Evolutionary conservation across 192 early-diverging fungal species (phyloP), one percentile per base, ranked within the genome.

Genomic region (Bifiguratus adelaidae): DNA sequence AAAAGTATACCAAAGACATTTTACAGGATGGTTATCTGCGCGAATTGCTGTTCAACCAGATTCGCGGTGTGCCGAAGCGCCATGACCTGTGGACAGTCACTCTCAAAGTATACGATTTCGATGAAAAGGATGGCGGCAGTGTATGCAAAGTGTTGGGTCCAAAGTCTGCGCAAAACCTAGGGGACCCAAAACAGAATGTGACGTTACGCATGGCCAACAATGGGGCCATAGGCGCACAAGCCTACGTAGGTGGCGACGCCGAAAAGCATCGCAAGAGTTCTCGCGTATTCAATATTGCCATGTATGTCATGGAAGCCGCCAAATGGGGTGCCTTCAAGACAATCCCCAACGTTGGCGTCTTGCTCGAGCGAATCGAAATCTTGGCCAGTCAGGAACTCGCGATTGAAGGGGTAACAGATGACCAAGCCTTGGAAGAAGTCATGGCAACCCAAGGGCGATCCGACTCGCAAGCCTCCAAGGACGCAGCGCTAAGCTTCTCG

Each of bases 221-320:
- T 41, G 26, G 35, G 7, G 49, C 49, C 9, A 38, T 50, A 26
- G 49, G 49, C 1, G 49, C 49, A 8, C 49, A 50, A 19, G 35
- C 35, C 34, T 50, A 50, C n/a, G 49, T 50, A 12, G 49, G 49
- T 2, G 37, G 49, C 12, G 49, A 50, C 25, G 35, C 38, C 19
- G 49, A 50, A 28, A 18, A 26, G 27, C n/a, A 27, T 1, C 30
- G 49, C 13, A 50, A 33, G 38, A 41, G 12, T 21, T 40, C 29
- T 30, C 49, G 49, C 19, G 49, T 50, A n/a, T 22, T 37, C 12
- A 50, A 50, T 28, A 50, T 50, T 15, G 18, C 49, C 2, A 40
- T 27, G 16, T 50, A 50, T 41, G 38, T 37, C 9, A 41, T 41
- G 6, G 35, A 50, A 30, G 40, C 49, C 5, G 40, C 40, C 9